Base-by-base conservation (phyloP, 495 filamentous ascomycete genomes). In the Hyaloscypha variabilis region DNA sequence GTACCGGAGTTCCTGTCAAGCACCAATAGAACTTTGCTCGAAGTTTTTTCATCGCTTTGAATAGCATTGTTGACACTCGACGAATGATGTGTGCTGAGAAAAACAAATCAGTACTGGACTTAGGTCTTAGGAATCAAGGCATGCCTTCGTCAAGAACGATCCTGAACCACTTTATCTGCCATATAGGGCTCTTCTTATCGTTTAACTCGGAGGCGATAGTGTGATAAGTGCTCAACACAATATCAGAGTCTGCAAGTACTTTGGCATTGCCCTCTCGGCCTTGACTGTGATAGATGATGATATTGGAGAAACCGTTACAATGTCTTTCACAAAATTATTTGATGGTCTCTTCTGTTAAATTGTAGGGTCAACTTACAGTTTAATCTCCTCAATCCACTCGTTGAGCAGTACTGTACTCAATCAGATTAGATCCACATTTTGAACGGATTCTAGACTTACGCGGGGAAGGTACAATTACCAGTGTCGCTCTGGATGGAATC, bases 101-200 rank as follows among this genome's bases (percentile, higher is more conserved):
- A 62, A 56, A 34, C 19, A 6, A 24, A 28, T 50, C 39, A 29
- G 57, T n/a, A n/a, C 19, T 21, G 25, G 6, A 39, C 8, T n/a
- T 60, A 31, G 29, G 26, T 52, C 14, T 2, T 17, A 34, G 10
- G 4, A 34, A 34, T 4, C 4, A 10, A 34, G 30, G 30, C 30
- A 5, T 57, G 62, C 90, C 93, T 80, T 97, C 93, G 63, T 97
- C 93, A 3, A 96, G 79, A n/a, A 96, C 88, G n/a, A 97, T 76
- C 17, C 93, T 89, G 46, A 90, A 86, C 91, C 92, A 97, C 1
- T 88, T 77, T 1, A 90, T 63, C 0, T 85, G 84, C 68, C 86
- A 87, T 1, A 96, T 77, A 50, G 69, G 77, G 28, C 74, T 76
- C 34, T 84, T 50, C 51, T 78, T 79, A 30, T 68, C 60, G 8